These are phyloP conservation scores for Gentiana macrophylla DNA, from an alignment of 257 asterid genomes.

Conservation along the genomic window DNA sequence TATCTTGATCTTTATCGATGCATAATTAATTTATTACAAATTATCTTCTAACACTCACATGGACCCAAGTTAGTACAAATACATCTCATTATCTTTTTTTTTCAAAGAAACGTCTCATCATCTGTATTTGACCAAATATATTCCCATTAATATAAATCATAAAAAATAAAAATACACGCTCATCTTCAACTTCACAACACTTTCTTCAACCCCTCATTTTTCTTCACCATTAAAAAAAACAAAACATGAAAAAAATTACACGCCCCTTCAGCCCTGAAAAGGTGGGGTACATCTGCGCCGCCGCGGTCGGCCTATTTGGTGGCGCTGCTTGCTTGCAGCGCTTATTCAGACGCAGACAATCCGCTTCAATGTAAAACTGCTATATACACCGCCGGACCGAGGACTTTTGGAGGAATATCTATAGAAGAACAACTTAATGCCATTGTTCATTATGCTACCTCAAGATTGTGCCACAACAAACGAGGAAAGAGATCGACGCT, in stretches of 20 bases:
- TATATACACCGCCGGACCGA: not conserved
- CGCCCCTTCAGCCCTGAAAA: constrained; percentile 24
- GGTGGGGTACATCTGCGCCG: constrained; percentile 21
- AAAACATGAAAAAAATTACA: constrained; percentile 24
- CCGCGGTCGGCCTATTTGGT: constrained; percentile 32
- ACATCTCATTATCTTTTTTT: no score
- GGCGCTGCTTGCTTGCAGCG: constrained; percentile 25
- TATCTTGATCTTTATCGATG: no score
- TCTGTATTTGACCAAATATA: no score
- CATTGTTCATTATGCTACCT: constrained; percentile 27
- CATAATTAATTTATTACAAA: no score
- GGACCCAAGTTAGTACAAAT: no score
- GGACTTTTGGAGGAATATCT: not conserved
- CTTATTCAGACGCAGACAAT: constrained; percentile 8
- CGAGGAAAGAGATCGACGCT: constrained; percentile 12
- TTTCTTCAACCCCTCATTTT: no score
- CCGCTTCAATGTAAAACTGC: constrained; percentile 10
- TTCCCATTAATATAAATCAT: no score
- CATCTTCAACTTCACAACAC: no score
- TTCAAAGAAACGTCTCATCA: no score
- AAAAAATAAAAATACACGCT: no score
- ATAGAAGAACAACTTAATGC: constrained; percentile 14
- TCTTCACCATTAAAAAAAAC: not conserved
- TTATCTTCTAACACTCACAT: no score
- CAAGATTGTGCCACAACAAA: constrained; percentile 25